These are phyloP conservation scores for Niebla homalea DNA, from an alignment of 495 filamentous ascomycete species.

Conservation along the genomic window DNA sequence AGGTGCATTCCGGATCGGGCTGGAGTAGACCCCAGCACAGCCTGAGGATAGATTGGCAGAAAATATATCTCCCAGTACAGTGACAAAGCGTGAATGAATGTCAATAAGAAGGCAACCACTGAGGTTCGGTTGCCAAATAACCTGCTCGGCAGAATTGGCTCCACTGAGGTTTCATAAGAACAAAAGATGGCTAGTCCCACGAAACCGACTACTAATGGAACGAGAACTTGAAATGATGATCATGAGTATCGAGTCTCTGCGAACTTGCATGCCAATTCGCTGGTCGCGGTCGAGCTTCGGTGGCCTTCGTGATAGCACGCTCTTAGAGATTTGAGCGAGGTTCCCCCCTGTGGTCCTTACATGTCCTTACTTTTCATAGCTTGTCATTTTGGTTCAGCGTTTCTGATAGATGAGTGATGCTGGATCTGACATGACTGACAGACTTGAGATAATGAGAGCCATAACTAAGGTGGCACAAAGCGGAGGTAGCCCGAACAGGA, in stretches of 20 bases:
- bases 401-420: no score
- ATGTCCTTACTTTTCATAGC: no score
- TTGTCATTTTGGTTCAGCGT: no score
- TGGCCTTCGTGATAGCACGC: no score
- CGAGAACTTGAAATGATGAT: conserved; percentile 34
- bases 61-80: conserved; percentile 31
- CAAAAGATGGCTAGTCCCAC: conserved; percentile 12
- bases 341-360: no score
- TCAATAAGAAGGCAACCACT: conserved; percentile 9
- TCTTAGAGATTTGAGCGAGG: no score
- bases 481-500: no score
- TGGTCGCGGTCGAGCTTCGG: no score
- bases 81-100: conserved; percentile 15
- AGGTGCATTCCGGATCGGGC: conserved; percentile 26
- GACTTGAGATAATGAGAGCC: no score
- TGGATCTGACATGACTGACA: no score
- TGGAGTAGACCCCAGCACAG: conserved; percentile 20
- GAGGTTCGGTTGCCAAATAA: conserved; percentile 18
- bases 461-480: no score
- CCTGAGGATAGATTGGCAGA: conserved; percentile 37
- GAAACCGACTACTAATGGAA: conserved; percentile 16
- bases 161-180: not conserved
- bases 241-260: conserved; percentile 42
- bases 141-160: conserved; percentile 13
- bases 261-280: no score